A percentile compares a stretch with the other conserved stretches of the same genome.
These are phyloP conservation scores for Fusarium sp. DNA, from an alignment of 2,329 filamentous ascomycete species.

Conservation along the genomic window DNA sequence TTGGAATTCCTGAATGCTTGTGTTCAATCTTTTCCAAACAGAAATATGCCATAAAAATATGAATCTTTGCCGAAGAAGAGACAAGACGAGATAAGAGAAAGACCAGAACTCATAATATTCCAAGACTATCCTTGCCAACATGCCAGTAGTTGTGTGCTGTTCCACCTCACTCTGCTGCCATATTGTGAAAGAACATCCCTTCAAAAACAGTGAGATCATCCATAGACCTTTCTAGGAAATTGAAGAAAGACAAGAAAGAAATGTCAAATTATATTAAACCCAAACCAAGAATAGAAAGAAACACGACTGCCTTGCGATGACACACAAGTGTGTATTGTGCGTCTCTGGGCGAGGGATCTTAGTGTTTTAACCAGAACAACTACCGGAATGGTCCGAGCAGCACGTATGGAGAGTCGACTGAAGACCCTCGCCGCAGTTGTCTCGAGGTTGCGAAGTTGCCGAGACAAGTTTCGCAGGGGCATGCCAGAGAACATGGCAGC, in stretches of 20 bases:
- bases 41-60: not conserved
- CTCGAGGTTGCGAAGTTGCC: slow-evolving; percentile 28
- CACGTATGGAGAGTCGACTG: slow-evolving; percentile 9
- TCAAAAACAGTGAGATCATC: slow-evolving; percentile 10
- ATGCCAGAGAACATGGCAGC: slow-evolving; percentile 29
- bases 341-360: not conserved
- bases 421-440: slow-evolving; percentile 16
- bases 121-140: slow-evolving; percentile 10
- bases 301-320: slow-evolving; percentile 23
- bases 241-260: not conserved
- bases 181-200: slow-evolving; percentile 19
- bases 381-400: slow-evolving; percentile 1
- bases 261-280: slow-evolving; percentile 6
- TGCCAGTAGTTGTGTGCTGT: slow-evolving; percentile 42
- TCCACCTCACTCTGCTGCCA: slow-evolving; percentile 38
- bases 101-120: slow-evolving; percentile 20
- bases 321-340: slow-evolving; percentile 1
- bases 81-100: slow-evolving; percentile 1
- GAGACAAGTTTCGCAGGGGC: slow-evolving; percentile 40
- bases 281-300: slow-evolving; percentile 13
- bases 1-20: not conserved
- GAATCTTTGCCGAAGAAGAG: not conserved
- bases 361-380: slow-evolving; percentile 2
- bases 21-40: not conserved
- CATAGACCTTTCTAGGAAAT: slow-evolving; percentile 5